These are phyloP conservation scores for Agaricus subrufescens DNA, from an alignment of 768 basidiomycete species.

Conservation along the genomic window DNA sequence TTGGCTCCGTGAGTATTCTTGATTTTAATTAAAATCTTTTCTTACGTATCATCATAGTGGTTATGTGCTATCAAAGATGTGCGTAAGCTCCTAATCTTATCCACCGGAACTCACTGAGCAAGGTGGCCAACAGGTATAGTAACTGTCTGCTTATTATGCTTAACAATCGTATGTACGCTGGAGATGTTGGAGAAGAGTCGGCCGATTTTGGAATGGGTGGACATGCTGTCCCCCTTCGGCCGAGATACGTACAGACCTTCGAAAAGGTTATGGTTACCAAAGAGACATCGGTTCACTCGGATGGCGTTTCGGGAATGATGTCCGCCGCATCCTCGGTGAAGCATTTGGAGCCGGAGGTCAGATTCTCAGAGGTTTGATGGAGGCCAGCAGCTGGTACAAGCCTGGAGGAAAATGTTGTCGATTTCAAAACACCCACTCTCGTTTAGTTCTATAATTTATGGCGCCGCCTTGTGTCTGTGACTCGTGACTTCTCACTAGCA, in stretches of 20 bases:
- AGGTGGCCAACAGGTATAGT: background rate
- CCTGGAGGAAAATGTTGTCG: no score
- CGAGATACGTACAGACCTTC: background rate
- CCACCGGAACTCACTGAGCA: background rate
- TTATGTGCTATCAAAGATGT: slow-evolving; percentile 1
- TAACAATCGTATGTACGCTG: background rate
- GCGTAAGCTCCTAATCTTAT: background rate
- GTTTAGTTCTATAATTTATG: no score
- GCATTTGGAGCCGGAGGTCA: background rate
- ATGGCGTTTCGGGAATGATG: background rate
- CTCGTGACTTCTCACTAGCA: no score
- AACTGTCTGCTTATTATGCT: slow-evolving; percentile 2
- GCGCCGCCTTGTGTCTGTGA: no score
- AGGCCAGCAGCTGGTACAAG: background rate
- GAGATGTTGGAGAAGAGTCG: background rate
- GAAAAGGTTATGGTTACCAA: background rate
- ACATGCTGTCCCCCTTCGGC: background rate
- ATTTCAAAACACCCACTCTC: no score
- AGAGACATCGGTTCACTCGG: background rate
- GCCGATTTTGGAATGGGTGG: background rate
- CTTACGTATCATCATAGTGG: background rate
- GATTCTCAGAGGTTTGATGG: background rate
- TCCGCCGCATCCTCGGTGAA: no score
- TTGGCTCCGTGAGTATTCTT: background rate
- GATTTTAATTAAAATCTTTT: background rate